Evolutionary conservation across 2,329 filamentous ascomycete genomes (phyloP).

Genomic region (Scedosporium apiospermum): DNA sequence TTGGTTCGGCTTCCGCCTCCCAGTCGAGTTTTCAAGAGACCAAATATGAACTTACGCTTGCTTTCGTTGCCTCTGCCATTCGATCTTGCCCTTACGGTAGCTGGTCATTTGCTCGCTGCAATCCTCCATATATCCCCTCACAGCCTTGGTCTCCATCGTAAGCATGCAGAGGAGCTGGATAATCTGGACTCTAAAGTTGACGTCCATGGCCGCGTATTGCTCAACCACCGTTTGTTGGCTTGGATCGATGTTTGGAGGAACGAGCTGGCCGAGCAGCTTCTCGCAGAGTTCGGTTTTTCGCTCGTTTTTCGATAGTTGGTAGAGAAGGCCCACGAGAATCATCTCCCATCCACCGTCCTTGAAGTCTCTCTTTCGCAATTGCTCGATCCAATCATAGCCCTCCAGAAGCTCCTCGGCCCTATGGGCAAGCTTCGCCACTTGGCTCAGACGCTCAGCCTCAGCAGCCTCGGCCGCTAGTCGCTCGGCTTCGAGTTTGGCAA

Average conservation of each 20-base stretch:
- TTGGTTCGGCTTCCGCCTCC: not conserved
- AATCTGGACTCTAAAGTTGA: conserved; percentile 72
- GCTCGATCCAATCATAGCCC: conserved; percentile 75
- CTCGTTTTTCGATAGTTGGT: conserved; percentile 73
- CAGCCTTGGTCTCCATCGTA: conserved; percentile 73
- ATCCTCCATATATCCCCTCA: conserved; percentile 83
- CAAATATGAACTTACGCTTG: conserved; percentile 40
- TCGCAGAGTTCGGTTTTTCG: conserved; percentile 65
- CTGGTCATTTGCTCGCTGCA: conserved; percentile 91
- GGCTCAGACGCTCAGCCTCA: conserved; percentile 38
- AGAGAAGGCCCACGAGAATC: conserved; percentile 76
- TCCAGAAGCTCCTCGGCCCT: conserved; percentile 67
- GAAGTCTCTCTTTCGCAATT: conserved; percentile 76
- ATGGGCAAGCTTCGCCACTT: conserved; percentile 40
- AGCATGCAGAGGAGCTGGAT: conserved; percentile 82
- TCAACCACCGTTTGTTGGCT: conserved; percentile 62
- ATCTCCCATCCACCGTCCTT: conserved; percentile 83
- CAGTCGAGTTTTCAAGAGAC: not conserved
- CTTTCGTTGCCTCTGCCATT: conserved; percentile 72
- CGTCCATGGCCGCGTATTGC: conserved; percentile 66
- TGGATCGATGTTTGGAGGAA: conserved; percentile 66
- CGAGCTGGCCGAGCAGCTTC: conserved; percentile 69
- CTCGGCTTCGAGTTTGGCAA: conserved; percentile 72
- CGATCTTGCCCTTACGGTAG: conserved; percentile 91
- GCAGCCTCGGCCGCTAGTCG: conserved; percentile 52